Evolutionary conservation across 805 yeast genomes (phyloP).

Genomic region (Saccharomycopsis microspora): DNA sequence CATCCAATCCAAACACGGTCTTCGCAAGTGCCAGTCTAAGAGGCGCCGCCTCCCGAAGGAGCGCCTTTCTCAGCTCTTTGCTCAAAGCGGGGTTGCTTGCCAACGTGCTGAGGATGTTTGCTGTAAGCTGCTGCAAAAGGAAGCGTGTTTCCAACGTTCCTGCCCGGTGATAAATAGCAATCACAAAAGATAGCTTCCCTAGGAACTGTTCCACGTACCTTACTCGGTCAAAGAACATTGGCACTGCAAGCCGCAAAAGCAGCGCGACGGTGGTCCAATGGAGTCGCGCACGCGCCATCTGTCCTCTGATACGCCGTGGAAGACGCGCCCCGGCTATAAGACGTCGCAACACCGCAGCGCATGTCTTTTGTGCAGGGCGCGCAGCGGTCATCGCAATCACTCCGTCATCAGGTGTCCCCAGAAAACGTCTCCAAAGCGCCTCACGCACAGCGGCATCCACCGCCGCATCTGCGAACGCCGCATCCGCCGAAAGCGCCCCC

Average conservation of each 20-base stretch:
- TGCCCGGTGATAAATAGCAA: conserved; percentile 32
- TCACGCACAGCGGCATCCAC: conserved; percentile 67
- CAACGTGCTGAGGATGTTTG: conserved; percentile 41
- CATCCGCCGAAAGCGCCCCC: conserved; percentile 40
- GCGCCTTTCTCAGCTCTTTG: not conserved
- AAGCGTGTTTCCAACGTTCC: conserved; percentile 27
- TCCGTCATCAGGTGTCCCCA: conserved; percentile 55
- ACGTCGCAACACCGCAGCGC: conserved; percentile 50
- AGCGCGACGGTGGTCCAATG: conserved; percentile 66
- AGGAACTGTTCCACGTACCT: conserved; percentile 49
- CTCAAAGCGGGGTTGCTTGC: conserved; percentile 32
- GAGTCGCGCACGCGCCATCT: conserved; percentile 35
- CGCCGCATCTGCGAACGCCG: conserved; percentile 44
- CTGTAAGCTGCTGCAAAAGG: conserved; percentile 33
- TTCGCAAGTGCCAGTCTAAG: conserved; percentile 22
- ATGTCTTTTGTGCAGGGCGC: conserved; percentile 61
- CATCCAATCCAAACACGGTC: conserved; percentile 2
- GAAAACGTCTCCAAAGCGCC: conserved; percentile 69
- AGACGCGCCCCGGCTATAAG: conserved; percentile 43
- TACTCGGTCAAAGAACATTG: conserved; percentile 60
- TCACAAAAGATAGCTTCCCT: conserved; percentile 60
- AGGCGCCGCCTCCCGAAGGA: conserved; percentile 27
- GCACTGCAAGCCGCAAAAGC: conserved; percentile 49
- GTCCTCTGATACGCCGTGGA: conserved; percentile 31
- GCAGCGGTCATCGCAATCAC: conserved; percentile 50